Evolutionary conservation across 371 early-diverging fungal genomes (phyloP), one percentile per base, ranked within the genome.

Genomic region (Mortierella sp.): DNA sequence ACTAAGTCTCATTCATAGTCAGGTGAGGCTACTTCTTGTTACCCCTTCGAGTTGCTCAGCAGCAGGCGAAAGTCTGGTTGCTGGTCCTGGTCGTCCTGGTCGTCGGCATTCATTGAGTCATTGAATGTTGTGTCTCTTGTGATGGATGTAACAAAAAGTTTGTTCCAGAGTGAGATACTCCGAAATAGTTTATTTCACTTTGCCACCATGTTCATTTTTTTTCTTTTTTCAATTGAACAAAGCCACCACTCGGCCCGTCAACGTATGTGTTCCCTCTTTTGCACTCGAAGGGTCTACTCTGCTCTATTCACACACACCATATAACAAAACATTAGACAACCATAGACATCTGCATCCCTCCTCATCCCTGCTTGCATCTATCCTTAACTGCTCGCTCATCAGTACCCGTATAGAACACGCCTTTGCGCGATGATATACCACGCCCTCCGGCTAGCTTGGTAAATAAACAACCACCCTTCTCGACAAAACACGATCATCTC

Each of bases 51-150:
- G 40, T 66, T 63, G 40, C 13, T 66, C 47, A 83, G 34, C 9
- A 83, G 73, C 14, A 75, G 58, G 24, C 83, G 74, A 53, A 83
- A 83, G 66, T 83, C 83, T n/a, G 83, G 83, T 50, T 78, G 75
- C 41, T 78, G 83, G 68, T 83, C 83, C 55, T 68, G 72, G 73
- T 83, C 83, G 43, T 81, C 81, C 47, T 69, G 76, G 58, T 80
- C 80, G 41, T 55, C 48, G 22, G 66, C 72, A 66, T 80, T 76
- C 80, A 80, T 80, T 26, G 68, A 61, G 61, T 61, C 61, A 37
- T 61, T 37, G 37, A 61, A 10, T 4, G 19, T 9, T 22, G 37
- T 22, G 61, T 34, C 19, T 13, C 31, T 2, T 34, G 31, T 31
- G 34, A 14, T 1, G 2, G 55, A 31, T 14, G 14, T 31, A 13